A percentile compares a stretch with the other conserved stretches of the same genome.
phyloP scores from a whole-genome alignment of 164 flowering plant species.

The Macadamia tetraphylla region DNA sequence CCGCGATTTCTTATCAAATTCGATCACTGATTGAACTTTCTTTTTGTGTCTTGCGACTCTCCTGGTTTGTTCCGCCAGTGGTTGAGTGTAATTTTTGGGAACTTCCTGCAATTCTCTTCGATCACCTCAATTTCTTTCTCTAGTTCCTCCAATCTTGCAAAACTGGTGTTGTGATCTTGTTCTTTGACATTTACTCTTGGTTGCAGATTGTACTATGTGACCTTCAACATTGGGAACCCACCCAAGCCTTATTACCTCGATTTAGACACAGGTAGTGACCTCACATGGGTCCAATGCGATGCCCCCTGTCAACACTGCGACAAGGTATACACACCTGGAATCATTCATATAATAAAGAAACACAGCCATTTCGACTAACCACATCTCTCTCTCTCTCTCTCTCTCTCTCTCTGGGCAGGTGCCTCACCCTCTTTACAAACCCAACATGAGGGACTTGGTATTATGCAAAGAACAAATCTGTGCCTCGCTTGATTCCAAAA shows the following conservation, averaged over 20 bases:
- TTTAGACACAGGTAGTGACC: constrained; percentile 95
- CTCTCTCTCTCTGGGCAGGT: constrained; percentile 34
- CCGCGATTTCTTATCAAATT: not conserved
- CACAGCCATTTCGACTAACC: not conserved
- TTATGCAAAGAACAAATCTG: constrained; percentile 67
- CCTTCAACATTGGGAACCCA: constrained; percentile 58
- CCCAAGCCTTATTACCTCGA: constrained; percentile 80
- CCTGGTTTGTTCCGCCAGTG: too few relatives aligned
- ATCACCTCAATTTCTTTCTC: too few relatives aligned
- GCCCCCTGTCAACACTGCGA: constrained; percentile 74
- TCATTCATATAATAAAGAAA: not conserved
- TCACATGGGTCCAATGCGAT: constrained; percentile 96
- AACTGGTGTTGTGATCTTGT: not conserved
- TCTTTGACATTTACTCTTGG: not conserved
- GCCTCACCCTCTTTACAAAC: constrained; percentile 71
- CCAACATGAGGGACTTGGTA: constrained; percentile 47
- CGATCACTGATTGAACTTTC: too few relatives aligned
- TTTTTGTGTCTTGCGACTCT: too few relatives aligned
- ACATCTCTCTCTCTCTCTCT: not conserved
- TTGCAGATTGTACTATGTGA: constrained; percentile 65
- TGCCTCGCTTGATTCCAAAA: constrained; percentile 33
- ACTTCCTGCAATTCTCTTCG: not conserved
- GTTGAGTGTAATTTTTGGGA: too few relatives aligned
- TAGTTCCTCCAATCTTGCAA: too few relatives aligned
- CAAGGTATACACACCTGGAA: constrained; percentile 30